A percentile compares a stretch with the other conserved stretches of the same genome.
Conservation (phyloP, 345 rosid genomes). For the Rhodamnia rubescens region DNA sequence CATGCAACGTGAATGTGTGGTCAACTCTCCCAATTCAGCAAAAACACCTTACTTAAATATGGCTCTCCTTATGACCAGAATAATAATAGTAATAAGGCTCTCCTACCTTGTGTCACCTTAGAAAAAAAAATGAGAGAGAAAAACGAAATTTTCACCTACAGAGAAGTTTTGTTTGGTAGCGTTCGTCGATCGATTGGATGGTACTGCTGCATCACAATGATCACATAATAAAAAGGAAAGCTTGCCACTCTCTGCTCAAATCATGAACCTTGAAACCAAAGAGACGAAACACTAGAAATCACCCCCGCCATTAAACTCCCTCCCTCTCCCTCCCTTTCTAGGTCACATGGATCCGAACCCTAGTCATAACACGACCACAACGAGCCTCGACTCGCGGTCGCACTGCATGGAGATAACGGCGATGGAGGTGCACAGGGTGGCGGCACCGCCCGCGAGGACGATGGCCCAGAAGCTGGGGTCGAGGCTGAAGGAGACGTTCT, state of each 20-base stretch:
- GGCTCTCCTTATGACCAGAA: neutral
- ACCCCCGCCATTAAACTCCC: neutral
- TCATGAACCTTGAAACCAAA: neutral
- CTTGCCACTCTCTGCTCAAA: neutral
- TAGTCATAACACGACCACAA: neutral
- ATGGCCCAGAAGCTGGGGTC: conserved; percentile 39
- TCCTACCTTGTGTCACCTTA: no score
- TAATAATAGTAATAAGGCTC: no score
- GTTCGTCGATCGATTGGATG: neutral
- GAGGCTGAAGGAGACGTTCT: conserved; percentile 76
- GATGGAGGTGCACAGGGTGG: conserved; percentile 68
- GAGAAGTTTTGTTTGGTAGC: neutral
- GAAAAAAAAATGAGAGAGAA: no score
- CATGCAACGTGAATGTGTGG: neutral
- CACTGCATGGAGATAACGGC: conserved; percentile 17
- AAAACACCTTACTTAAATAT: neutral
- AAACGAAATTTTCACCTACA: no score
- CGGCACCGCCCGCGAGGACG: conserved; percentile 59
- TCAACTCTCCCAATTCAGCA: neutral
- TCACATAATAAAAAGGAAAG: neutral
- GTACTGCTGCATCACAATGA: neutral
- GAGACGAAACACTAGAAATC: neutral
- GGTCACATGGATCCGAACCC: neutral
- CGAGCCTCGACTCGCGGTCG: neutral
- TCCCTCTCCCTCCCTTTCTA: neutral